Evolutionary conservation across 352 stramenopile genomes (phyloP).

Genomic region (Blastocystis sp.): DNA sequence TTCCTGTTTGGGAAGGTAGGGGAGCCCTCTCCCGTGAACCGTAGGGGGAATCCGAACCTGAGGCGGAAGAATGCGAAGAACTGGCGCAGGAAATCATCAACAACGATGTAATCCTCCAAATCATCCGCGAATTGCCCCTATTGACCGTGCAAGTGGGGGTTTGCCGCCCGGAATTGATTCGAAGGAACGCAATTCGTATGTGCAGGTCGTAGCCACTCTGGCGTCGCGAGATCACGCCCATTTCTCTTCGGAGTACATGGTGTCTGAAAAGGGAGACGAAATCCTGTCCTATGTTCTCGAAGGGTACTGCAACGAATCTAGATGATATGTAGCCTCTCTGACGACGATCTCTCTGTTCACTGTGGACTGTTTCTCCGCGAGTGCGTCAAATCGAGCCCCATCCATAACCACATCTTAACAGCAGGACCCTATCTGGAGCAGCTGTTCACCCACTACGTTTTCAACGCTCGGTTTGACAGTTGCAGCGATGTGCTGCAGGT

Average conservation of each 20-base stretch:
- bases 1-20: background rate
- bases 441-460: background rate
- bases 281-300: background rate
- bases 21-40: background rate
- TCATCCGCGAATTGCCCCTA: background rate
- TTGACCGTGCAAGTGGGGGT: background rate
- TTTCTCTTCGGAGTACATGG: conserved; percentile 3
- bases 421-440: background rate
- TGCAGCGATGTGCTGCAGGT: background rate
- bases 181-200: background rate
- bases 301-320: background rate
- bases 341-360: background rate
- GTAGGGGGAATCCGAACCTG: background rate
- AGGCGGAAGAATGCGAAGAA: background rate
- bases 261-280: background rate
- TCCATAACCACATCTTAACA: background rate
- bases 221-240: background rate
- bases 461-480: background rate
- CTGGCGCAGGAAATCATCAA: background rate
- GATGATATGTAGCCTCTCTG: background rate
- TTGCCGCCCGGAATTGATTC: too few relatives aligned
- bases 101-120: background rate
- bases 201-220: background rate
- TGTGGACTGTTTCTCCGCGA: background rate
- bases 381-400: background rate